These are phyloP conservation scores for Pythium inflatum DNA, from an alignment of 352 stramenopile genomes.

Conservation along the genomic window DNA sequence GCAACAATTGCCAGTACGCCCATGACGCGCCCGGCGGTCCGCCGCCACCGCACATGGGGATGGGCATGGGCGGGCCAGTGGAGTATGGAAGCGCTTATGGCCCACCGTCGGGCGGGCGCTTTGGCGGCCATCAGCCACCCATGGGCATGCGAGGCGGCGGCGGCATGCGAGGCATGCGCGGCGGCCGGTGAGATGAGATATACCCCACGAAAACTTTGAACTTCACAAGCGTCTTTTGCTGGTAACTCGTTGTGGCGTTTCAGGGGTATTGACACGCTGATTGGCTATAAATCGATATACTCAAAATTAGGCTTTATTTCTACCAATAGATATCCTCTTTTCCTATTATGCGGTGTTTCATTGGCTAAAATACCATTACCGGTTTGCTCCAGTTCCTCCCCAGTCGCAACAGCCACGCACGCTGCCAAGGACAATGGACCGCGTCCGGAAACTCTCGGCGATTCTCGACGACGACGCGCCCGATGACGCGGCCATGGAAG, in stretches of 20 bases:
- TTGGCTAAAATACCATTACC: background rate
- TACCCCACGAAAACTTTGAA: background rate
- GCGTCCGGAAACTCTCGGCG: conserved; percentile 81
- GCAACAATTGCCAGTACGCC: conserved; percentile 65
- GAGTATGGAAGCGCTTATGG: conserved; percentile 73
- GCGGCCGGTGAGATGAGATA: conserved; percentile 42
- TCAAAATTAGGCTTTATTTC: no score
- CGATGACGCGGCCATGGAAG: conserved; percentile 62
- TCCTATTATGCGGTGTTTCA: background rate
- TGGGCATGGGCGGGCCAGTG: background rate
- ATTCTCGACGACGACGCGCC: conserved; percentile 69
- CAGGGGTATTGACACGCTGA: background rate
- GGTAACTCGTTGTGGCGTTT: background rate
- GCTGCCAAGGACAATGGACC: conserved; percentile 54
- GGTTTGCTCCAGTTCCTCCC: background rate
- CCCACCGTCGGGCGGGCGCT: conserved; percentile 49
- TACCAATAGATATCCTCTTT: background rate
- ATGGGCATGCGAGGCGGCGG: conserved; percentile 48
- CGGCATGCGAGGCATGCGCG: conserved; percentile 56
- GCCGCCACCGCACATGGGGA: conserved; percentile 26
- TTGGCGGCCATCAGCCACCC: conserved; percentile 39
- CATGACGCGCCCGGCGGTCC: conserved; percentile 47
- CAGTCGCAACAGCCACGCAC: background rate
- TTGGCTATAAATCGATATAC: conserved; percentile 14
- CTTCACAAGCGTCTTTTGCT: no score